These are phyloP conservation scores for Achaetomium macrosporum DNA, from an alignment of 2,329 filamentous ascomycete species.

Conservation along the genomic window DNA sequence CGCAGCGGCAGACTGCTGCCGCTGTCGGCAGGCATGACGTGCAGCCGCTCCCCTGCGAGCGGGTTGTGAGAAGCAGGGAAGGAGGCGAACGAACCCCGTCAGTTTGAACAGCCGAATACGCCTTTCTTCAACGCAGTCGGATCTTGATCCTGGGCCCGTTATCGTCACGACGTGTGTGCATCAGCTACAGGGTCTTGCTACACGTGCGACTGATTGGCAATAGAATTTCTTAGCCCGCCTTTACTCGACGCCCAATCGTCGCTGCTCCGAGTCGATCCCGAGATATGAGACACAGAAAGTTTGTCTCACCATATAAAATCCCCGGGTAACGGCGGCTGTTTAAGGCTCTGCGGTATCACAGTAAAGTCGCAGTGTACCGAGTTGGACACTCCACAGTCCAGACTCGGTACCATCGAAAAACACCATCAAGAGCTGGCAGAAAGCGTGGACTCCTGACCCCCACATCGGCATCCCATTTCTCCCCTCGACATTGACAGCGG, in stretches of 20 bases:
- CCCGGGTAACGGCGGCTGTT: constrained; percentile 6
- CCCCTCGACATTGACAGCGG: no score
- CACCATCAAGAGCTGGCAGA: neutral
- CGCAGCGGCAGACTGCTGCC: neutral
- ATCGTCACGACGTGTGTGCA: neutral
- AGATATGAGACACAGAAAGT: neutral
- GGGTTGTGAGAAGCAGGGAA: no score
- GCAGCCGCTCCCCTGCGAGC: no score
- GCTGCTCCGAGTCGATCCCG: neutral
- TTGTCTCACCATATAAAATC: neutral
- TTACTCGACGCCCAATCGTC: neutral
- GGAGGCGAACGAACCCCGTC: no score
- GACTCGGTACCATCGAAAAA: neutral
- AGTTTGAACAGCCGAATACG: no score
- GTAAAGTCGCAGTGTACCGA: neutral
- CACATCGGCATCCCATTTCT: no score
- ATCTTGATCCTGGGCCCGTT: no score
- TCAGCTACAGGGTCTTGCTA: neutral
- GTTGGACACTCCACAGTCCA: neutral
- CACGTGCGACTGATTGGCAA: no score
- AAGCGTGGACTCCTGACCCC: no score
- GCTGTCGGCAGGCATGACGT: no score
- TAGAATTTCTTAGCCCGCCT: neutral
- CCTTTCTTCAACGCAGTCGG: no score
- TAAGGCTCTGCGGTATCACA: neutral